phyloP scores from a whole-genome alignment of 306 rosid genomes.

The Canavalia ensiformis region DNA sequence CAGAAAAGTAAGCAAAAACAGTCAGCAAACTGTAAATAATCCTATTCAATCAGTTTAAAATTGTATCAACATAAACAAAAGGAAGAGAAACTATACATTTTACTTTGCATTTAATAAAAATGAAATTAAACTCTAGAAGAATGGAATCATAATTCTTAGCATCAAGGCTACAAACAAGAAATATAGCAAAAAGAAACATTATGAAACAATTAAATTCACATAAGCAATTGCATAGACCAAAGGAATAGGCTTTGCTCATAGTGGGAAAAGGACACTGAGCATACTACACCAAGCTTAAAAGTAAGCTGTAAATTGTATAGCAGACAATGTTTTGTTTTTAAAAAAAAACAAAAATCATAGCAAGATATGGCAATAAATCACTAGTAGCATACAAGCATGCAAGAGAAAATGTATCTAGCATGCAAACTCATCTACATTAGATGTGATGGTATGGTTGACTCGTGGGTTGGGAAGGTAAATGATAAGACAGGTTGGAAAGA shows the following conservation, averaged over 20 bases:
- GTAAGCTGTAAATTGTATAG: neutral
- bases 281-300: neutral
- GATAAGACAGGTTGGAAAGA: neutral
- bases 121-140: conserved; percentile 30
- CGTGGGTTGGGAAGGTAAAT: neutral
- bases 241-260: neutral
- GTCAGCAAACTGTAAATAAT: conserved; percentile 16
- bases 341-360: conserved; percentile 3
- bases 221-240: conserved; percentile 17
- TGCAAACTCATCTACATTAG: conserved; percentile 17
- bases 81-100: conserved; percentile 1
- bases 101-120: conserved; percentile 9
- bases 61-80: conserved; percentile 3
- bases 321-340: neutral
- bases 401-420: conserved; percentile 17
- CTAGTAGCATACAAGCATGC: neutral
- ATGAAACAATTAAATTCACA: conserved; percentile 14
- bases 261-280: neutral
- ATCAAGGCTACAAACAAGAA: conserved; percentile 23
- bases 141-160: conserved; percentile 1
- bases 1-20: conserved; percentile 36
- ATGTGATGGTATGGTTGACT: neutral
- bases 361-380: conserved; percentile 11
- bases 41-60: conserved; percentile 12
- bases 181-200: conserved; percentile 14